A percentile compares a stretch with the other conserved stretches of the same genome.
Conservation (phyloP, 2,329 filamentous ascomycete genomes). For the Parascedosporium putredinis region DNA sequence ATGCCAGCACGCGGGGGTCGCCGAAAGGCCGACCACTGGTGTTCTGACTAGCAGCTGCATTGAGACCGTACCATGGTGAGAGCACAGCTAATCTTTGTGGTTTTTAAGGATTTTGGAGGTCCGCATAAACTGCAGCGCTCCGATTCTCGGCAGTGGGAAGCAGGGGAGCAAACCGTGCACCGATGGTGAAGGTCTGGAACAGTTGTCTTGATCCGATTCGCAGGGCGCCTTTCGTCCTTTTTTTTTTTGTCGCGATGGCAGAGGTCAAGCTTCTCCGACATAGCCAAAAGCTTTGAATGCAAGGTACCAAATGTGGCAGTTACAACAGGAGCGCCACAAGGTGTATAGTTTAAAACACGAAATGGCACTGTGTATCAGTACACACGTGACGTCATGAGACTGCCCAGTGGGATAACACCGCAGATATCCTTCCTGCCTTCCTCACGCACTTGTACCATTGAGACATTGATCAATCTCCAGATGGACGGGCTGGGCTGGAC, state of each 20-base stretch:
- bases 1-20: constrained; percentile 3
- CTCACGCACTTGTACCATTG: no score
- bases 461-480: no score
- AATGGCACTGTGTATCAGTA: neutral
- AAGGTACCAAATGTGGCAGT: constrained; percentile 4
- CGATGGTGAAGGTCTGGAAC: neutral
- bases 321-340: neutral
- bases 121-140: neutral
- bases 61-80: constrained; percentile 15
- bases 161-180: neutral
- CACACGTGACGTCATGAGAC: constrained; percentile 6
- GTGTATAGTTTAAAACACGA: no score
- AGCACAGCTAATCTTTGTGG: no score
- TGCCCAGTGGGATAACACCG: no score
- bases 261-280: neutral
- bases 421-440: no score
- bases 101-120: neutral
- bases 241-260: neutral
- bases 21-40: constrained; percentile 15
- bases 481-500: no score
- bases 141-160: neutral
- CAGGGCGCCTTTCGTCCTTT: neutral
- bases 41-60: constrained; percentile 21
- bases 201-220: neutral
- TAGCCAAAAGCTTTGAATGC: neutral